Percentiles rank a stretch among this genome's conserved stretches.
Conservation (phyloP, 2,329 filamentous ascomycete species). For the Grosmannia clavigera region DNA sequence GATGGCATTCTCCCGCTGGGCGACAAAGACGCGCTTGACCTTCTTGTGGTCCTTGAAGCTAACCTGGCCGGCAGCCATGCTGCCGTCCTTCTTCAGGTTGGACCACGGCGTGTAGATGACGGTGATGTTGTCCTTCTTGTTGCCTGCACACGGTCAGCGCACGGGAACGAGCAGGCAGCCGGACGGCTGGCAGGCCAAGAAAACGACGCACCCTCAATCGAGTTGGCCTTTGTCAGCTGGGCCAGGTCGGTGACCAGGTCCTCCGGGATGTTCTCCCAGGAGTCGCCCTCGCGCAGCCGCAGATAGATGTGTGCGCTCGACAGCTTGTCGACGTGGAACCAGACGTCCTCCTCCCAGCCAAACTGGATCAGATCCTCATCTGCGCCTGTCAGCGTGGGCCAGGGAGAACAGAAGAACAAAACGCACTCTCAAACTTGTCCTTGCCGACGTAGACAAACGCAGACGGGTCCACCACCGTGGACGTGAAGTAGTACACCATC, state of each 20-base stretch:
- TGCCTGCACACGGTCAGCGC: slow-evolving; percentile 41
- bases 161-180: not conserved
- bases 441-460: slow-evolving; percentile 95
- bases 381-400: slow-evolving; percentile 25
- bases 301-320: slow-evolving; percentile 96
- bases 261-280: slow-evolving; percentile 71
- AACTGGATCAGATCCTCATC: slow-evolving; percentile 94
- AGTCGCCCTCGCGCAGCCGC: slow-evolving; percentile 62
- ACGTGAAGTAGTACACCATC: slow-evolving; percentile 94
- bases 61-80: slow-evolving; percentile 91
- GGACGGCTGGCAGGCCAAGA: no score
- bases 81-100: slow-evolving; percentile 88
- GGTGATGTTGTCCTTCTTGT: slow-evolving; percentile 97
- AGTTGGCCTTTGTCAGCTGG: slow-evolving; percentile 98
- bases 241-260: slow-evolving; percentile 74
- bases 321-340: slow-evolving; percentile 98
- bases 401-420: not conserved
- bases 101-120: slow-evolving; percentile 95
- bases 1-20: slow-evolving; percentile 73
- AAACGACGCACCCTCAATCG: slow-evolving; percentile 63
- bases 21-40: slow-evolving; percentile 69
- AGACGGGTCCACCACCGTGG: slow-evolving; percentile 65
- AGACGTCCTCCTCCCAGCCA: slow-evolving; percentile 91
- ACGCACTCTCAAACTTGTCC: slow-evolving; percentile 90
- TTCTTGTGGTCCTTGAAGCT: slow-evolving; percentile 82